A percentile compares a stretch with the other conserved stretches of the same genome.
These are phyloP conservation scores for Yamadazyma atmosphaerica DNA, from an alignment of 1,139 yeast genomes.

Conservation along the genomic window DNA sequence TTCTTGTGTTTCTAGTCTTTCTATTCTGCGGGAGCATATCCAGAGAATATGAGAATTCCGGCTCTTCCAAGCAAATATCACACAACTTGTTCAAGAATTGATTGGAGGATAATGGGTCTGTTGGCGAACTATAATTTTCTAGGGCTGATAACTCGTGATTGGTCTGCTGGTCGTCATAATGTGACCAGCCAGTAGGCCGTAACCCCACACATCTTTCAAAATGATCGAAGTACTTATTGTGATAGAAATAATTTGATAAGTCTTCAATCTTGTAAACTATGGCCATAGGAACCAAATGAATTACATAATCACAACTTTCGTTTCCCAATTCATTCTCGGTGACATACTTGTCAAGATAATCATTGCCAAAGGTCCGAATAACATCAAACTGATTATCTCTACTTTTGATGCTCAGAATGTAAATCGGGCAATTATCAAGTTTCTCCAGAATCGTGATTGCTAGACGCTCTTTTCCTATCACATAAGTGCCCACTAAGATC, in stretches of 20 bases:
- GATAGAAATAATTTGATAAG: conserved; percentile 51
- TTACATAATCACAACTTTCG: conserved; percentile 48
- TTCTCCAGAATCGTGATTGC: conserved; percentile 67
- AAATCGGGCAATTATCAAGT: conserved; percentile 50
- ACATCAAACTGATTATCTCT: conserved; percentile 50
- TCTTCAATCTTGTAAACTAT: conserved; percentile 38
- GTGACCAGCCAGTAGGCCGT: conserved; percentile 90
- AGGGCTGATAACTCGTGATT: conserved; percentile 15
- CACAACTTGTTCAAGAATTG: conserved; percentile 14
- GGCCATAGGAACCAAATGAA: conserved; percentile 71
- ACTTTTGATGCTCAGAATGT: conserved; percentile 48
- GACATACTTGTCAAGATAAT: conserved; percentile 30
- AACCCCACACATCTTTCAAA: conserved; percentile 64
- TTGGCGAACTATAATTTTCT: conserved; percentile 10
- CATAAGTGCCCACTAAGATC: conserved; percentile 83
- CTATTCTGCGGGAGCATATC: conserved; percentile 37
- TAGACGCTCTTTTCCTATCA: conserved; percentile 86
- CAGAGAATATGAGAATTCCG: conserved; percentile 25
- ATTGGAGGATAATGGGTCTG: conserved; percentile 6
- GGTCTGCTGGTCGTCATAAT: conserved; percentile 21
- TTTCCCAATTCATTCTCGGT: conserved; percentile 33
- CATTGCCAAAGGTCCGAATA: conserved; percentile 35
- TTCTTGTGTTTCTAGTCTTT: conserved; percentile 17
- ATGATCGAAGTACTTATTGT: conserved; percentile 42
- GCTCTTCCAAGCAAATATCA: conserved; percentile 17